Conservation (phyloP, 1,284 basidiomycete genomes). For the Acaromyces ingoldii region DNA sequence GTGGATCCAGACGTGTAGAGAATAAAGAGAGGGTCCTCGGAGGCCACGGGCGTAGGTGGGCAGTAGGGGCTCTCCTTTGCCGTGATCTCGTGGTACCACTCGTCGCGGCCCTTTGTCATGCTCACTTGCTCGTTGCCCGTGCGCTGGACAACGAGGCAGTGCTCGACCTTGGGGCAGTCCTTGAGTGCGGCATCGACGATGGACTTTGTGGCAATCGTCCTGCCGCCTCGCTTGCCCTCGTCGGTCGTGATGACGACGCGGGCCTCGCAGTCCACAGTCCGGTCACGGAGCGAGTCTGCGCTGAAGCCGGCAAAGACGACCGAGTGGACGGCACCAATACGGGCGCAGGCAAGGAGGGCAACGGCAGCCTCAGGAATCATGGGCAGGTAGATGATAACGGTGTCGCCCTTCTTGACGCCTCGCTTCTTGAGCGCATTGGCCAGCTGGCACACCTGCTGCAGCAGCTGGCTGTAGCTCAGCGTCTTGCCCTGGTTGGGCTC, state of each 20-base stretch:
- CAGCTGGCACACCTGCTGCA: constrained; percentile 71
- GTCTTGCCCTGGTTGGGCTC: constrained; percentile 77
- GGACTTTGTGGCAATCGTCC: constrained; percentile 85
- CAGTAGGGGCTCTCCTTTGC: constrained; percentile 81
- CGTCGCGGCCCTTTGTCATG: constrained; percentile 80
- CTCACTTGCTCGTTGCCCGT: constrained; percentile 73
- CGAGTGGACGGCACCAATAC: constrained; percentile 96
- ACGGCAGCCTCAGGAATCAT: constrained; percentile 69
- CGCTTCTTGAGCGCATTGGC: constrained; percentile 87
- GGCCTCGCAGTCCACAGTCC: constrained; percentile 82
- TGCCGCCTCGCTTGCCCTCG: constrained; percentile 93
- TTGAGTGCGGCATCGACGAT: constrained; percentile 87
- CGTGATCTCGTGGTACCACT: constrained; percentile 94
- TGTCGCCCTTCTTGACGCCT: constrained; percentile 94
- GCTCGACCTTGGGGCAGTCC: constrained; percentile 77
- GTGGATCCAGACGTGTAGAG: constrained; percentile 93
- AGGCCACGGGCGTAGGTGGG: constrained; percentile 75
- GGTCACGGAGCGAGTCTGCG: constrained; percentile 90
- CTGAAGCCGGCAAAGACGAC: constrained; percentile 98
- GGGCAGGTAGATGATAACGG: constrained; percentile 60
- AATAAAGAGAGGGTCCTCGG: constrained; percentile 95
- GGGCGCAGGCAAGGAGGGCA: constrained; percentile 92
- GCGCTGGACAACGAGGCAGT: constrained; percentile 82
- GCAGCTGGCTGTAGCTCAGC: constrained; percentile 74
- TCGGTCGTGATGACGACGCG: constrained; percentile 91